Evolutionary conservation across 129 eudicot genomes (phyloP), one percentile per base, ranked within the genome.

Genomic region (Lactuca sativa): DNA sequence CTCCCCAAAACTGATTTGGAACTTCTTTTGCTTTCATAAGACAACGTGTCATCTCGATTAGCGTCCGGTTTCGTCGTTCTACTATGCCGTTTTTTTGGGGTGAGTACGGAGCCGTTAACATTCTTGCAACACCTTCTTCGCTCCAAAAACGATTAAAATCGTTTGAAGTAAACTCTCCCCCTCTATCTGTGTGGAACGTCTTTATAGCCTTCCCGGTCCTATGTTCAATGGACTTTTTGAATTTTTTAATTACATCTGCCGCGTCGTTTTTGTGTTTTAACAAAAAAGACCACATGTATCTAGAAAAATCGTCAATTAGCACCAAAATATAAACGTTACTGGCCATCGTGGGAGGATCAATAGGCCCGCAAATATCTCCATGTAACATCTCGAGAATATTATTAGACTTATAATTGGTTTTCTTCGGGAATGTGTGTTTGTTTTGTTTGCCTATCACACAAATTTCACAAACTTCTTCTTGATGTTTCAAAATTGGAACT

Each of bases 1-100:
- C 72, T 7, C 61, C 72, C 72, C 72, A 67, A 52, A 67, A 67
- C 2, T 16, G 44, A 32, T 67, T 53, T 67, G 77, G 77, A 16
- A 62, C 56, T 4, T 30, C 56, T 57, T 70, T 70, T 9, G 65
- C 56, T 38, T 70, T 70, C 44, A 70, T 49, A 52, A 70, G 43
- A 18, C 57, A 56, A 5, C 75, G 30, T 4, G 66, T 44, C 75
- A 70, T 70, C 52, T 70, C 66, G 54, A 70, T 15, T 9, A 70
- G 60, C 33, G 75, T 56, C 10, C 30, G 21, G 21, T 52, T 18
- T 18, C 21, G 21, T 18, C 21, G 21, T 18, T 18, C 21, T 18
- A 18, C 21, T 18, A 18, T 18, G 21, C 21, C 21, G 21, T 18
- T 18, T 18, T 18, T 0, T 18, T 18, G 21, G 21, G 21, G 21